Conservation (phyloP, 202 grass and related monocot species). For the Musa balbisiana region DNA sequence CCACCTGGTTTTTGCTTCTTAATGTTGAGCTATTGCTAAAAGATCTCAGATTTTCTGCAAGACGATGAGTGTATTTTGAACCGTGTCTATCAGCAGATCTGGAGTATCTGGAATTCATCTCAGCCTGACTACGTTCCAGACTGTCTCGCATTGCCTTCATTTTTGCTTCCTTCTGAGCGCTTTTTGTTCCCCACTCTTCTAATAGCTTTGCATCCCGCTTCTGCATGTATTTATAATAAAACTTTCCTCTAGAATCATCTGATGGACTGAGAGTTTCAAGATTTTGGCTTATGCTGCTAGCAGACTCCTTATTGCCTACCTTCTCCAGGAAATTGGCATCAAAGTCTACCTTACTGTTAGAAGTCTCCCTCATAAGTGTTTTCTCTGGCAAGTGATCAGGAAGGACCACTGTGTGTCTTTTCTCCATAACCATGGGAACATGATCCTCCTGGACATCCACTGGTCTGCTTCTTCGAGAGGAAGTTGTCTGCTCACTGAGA, state of each 20-base stretch:
- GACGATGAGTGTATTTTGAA: conserved; percentile 31
- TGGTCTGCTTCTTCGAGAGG: conserved; percentile 55
- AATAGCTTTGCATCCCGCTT: conserved; percentile 88
- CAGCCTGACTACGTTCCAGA: conserved; percentile 75
- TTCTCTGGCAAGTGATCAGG: conserved; percentile 36
- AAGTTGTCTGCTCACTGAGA: conserved; percentile 38
- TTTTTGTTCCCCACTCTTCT: conserved; percentile 74
- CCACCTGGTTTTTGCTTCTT: conserved; percentile 36
- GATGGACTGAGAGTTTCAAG: conserved; percentile 51
- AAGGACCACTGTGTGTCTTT: conserved; percentile 36
- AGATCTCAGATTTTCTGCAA: conserved; percentile 38
- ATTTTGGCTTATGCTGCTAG: conserved; percentile 41
- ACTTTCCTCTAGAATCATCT: conserved; percentile 86
- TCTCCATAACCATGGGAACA: conserved; percentile 42
- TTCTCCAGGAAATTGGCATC: conserved; percentile 59
- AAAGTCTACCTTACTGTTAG: conserved; percentile 30
- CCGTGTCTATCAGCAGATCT: conserved; percentile 33
- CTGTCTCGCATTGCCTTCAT: conserved; percentile 89
- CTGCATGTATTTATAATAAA: conserved; percentile 88
- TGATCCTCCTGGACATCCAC: conserved; percentile 39
- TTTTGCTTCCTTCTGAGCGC: conserved; percentile 69
- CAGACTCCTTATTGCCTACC: conserved; percentile 41
- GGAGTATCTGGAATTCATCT: conserved; percentile 72
- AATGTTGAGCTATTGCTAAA: conserved; percentile 41
- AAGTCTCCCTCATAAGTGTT: conserved; percentile 35